Evolutionary conservation across 1,284 basidiomycete species (phyloP), one percentile per base, ranked within the genome.

Genomic region (Entoloma clypeatum): DNA sequence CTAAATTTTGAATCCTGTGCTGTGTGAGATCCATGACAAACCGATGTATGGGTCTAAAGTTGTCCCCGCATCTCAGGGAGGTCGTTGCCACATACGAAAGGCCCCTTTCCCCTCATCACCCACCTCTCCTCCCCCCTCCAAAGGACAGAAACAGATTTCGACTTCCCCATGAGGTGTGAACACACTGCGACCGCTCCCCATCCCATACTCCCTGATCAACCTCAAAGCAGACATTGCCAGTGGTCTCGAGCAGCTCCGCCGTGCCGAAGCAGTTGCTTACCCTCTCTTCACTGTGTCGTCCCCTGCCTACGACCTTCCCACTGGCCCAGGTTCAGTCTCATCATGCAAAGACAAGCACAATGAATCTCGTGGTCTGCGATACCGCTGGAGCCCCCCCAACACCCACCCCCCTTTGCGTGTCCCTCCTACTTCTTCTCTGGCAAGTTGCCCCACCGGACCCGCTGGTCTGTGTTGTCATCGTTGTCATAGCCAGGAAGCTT

Each of bases 321-420:
- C 46, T 27, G 17, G 32, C 36, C 29, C 29, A n/a, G 5, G 23
- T n/a, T 32, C 40, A 8, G 32, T 35, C 25, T 39, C 49, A 25
- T 34, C 36, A 21, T 21, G 41, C 16, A 7, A 40, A 32, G 39
- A 32, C 35, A 19, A 37, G 31, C 31, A 19, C 36, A 51, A 54
- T 34, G 52, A 57, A 19, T 51, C 51, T 21, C 58, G 55, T 13
- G 49, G 55, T n/a, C 66, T 82, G 45, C 72, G 76, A 50, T 81
- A 78, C 28, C 77, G 75, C 51, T 84, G 81, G 81, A 81, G 78
- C 47, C 67, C 72, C 6, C 81, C 79, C 10, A 82, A 39, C 34
- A 35, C 18, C 42, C 55, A 13, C 48, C 56, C 19, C 40, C 65
- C 8, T 62, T 67, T 17, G 66, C 69, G 43, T 68, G 69, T 43